Evolutionary conservation across 768 basidiomycete species (phyloP).

Genomic region (Boletales sp.): DNA sequence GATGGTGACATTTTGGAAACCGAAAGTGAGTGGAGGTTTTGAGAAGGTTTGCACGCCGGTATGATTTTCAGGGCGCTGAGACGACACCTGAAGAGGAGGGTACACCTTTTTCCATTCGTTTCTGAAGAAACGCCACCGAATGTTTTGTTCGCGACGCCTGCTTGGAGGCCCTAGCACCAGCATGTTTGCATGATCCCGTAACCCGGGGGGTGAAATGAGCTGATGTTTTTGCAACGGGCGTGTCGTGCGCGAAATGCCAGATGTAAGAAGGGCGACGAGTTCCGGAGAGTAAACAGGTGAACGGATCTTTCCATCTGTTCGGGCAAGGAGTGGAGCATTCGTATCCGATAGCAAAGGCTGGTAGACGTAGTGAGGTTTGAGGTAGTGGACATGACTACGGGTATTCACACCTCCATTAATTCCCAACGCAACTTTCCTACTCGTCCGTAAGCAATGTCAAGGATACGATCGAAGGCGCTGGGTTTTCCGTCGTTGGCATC

Average conservation of each 20-base stretch:
- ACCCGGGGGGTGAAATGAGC: conserved; percentile 47
- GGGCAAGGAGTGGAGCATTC: conserved; percentile 34
- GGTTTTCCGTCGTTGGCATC: conserved; percentile 50
- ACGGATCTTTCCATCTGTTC: conserved; percentile 45
- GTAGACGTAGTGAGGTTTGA: conserved; percentile 6
- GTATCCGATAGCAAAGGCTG: conserved; percentile 59
- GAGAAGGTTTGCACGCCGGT: conserved; percentile 9
- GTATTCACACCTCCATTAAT: conserved; percentile 51
- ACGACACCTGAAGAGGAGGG: conserved; percentile 56
- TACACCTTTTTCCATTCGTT: conserved; percentile 50
- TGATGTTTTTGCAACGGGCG: conserved; percentile 41
- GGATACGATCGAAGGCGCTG: conserved; percentile 51
- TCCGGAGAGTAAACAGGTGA: conserved; percentile 65
- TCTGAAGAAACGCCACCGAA: conserved; percentile 63
- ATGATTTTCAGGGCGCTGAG: conserved; percentile 14
- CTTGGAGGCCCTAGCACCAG: conserved; percentile 60
- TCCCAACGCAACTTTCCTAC: conserved; percentile 69
- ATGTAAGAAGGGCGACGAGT: conserved; percentile 59
- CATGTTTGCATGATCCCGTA: conserved; percentile 58
- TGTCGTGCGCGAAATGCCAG: conserved; percentile 40
- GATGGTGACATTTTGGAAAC: conserved; percentile 41
- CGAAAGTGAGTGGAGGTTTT: conserved; percentile 31
- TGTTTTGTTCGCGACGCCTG: conserved; percentile 71
- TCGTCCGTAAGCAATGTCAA: conserved; percentile 74
- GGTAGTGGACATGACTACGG: background rate